These are phyloP conservation scores for Spergularia bocconei DNA, from an alignment of 148 eudicot species.

Conservation along the genomic window DNA sequence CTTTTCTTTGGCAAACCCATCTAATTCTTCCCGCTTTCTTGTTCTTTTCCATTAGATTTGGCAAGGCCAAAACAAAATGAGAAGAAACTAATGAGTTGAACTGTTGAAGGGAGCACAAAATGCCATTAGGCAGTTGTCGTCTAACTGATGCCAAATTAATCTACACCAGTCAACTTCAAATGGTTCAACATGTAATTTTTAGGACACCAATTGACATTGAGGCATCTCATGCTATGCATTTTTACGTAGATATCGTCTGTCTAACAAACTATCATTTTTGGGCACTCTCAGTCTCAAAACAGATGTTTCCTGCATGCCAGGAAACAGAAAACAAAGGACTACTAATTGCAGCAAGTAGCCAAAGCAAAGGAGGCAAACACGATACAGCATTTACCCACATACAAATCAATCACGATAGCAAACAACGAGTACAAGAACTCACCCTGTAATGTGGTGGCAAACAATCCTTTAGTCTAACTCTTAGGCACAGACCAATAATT, in stretches of 20 bases:
- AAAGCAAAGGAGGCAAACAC: not conserved
- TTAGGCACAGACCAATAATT: conserved; percentile 81
- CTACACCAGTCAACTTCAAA: not conserved
- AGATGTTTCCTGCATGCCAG: not conserved
- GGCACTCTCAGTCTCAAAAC: not conserved
- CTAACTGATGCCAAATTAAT: not conserved
- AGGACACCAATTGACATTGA: not conserved
- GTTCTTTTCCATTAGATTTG: too few relatives aligned
- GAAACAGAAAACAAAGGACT: not conserved
- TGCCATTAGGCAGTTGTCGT: not conserved
- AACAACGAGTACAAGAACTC: conserved; percentile 4
- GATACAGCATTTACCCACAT: not conserved
- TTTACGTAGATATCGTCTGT: too few relatives aligned
- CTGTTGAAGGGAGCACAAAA: too few relatives aligned
- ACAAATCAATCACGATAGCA: not conserved
- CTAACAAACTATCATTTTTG: not conserved
- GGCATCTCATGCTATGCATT: not conserved
- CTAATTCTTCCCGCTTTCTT: too few relatives aligned
- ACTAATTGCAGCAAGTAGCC: not conserved
- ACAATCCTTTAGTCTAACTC: conserved; percentile 69
- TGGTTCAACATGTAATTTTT: not conserved
- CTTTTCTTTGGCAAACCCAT: too few relatives aligned
- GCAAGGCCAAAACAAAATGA: too few relatives aligned
- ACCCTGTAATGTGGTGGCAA: conserved; percentile 94
- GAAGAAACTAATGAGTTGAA: too few relatives aligned